Percentiles rank a stretch among this genome's conserved stretches.
Conservation (phyloP, 306 rosid genomes). For the Dalbergia oliveri region DNA sequence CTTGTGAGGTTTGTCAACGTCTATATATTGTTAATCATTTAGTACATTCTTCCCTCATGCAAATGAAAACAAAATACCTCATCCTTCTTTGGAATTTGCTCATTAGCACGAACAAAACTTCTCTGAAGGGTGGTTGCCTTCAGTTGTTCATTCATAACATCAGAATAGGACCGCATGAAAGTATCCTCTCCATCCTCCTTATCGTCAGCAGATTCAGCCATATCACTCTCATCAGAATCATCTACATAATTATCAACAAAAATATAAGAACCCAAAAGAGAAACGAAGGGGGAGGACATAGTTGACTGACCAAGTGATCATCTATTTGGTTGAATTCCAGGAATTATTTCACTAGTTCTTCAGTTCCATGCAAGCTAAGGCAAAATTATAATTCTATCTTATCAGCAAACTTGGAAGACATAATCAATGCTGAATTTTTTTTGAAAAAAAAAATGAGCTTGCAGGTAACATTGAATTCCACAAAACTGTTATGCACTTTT, state of each 20-base stretch:
- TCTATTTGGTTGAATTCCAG: constrained; percentile 31
- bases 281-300: constrained; percentile 11
- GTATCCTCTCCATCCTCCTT: constrained; percentile 55
- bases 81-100: constrained; percentile 68
- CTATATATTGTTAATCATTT: background rate
- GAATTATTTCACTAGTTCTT: constrained; percentile 20
- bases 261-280: constrained; percentile 31
- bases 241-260: constrained; percentile 56
- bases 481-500: background rate
- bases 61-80: constrained; percentile 66
- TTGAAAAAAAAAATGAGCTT: background rate
- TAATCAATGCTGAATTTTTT: background rate
- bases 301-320: background rate
- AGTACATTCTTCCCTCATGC: constrained; percentile 22
- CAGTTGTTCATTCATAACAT: constrained; percentile 73
- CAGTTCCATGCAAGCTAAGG: constrained; percentile 23
- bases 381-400: constrained; percentile 19
- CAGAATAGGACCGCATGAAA: constrained; percentile 80
- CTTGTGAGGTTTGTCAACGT: background rate
- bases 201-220: constrained; percentile 55
- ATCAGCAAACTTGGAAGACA: constrained; percentile 17
- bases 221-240: constrained; percentile 73
- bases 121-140: constrained; percentile 75
- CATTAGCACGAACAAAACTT: constrained; percentile 86
- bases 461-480: background rate